A percentile compares a stretch with the other conserved stretches of the same genome.
These are phyloP conservation scores for Pseudovirgaria hyperparasitica DNA, from an alignment of 2,329 filamentous ascomycete genomes.

Conservation along the genomic window DNA sequence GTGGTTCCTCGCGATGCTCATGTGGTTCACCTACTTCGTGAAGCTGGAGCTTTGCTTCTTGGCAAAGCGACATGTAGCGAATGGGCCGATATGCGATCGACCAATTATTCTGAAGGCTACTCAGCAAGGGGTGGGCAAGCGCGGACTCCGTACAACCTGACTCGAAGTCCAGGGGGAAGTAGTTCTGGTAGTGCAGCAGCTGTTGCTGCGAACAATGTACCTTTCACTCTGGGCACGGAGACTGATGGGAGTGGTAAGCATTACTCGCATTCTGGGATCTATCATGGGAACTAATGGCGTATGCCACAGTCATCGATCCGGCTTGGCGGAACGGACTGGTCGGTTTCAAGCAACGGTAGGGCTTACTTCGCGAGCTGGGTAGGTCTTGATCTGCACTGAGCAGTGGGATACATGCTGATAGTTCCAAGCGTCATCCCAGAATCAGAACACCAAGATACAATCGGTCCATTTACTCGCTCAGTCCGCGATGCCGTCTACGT, in stretches of 20 bases:
- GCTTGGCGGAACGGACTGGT: constrained; percentile 57
- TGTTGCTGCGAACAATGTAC: constrained; percentile 49
- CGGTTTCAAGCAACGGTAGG: constrained; percentile 65
- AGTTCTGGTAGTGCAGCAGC: constrained; percentile 54
- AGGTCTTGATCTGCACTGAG: neutral
- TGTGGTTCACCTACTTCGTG: constrained; percentile 48
- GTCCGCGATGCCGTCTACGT: constrained; percentile 55
- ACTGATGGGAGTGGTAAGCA: constrained; percentile 47
- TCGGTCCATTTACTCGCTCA: constrained; percentile 55
- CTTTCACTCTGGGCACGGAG: constrained; percentile 60
- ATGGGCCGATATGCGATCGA: constrained; percentile 54
- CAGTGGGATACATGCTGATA: neutral
- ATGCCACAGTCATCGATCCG: constrained; percentile 48
- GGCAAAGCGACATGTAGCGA: constrained; percentile 61
- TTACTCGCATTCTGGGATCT: neutral
- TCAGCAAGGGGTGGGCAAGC: too few relatives aligned
- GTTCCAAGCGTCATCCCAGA: constrained; percentile 51
- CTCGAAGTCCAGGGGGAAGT: constrained; percentile 58
- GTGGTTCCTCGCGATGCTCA: constrained; percentile 55
- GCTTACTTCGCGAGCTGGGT: constrained; percentile 45
- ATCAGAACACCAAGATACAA: constrained; percentile 52
- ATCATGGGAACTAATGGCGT: neutral
- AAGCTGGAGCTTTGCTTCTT: constrained; percentile 55
- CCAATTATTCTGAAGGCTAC: constrained; percentile 19
- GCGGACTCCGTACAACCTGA: too few relatives aligned